These are phyloP conservation scores for Candida nanaspora DNA, from an alignment of 805 yeast genomes.

Conservation along the genomic window DNA sequence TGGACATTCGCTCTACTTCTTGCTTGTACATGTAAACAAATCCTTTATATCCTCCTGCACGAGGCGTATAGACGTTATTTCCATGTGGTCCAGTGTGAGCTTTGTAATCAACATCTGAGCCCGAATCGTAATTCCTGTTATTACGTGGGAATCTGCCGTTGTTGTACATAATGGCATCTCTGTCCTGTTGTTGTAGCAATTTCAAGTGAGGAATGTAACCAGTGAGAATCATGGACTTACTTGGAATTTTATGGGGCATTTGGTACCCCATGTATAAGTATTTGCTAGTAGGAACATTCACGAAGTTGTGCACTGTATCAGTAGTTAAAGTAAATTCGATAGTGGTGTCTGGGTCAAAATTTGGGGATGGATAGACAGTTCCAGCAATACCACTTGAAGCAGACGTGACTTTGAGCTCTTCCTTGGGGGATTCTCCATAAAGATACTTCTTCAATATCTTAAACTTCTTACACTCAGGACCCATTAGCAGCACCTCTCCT, in stretches of 20 bases:
- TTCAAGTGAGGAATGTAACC: conserved; percentile 63
- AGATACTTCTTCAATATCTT: conserved; percentile 28
- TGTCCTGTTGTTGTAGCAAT: conserved; percentile 63
- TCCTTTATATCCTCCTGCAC: conserved; percentile 46
- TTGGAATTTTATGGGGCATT: conserved; percentile 51
- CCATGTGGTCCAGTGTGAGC: conserved; percentile 46
- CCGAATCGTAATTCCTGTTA: conserved; percentile 19
- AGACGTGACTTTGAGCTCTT: conserved; percentile 35
- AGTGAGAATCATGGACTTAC: conserved; percentile 78
- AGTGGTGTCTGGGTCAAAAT: conserved; percentile 28
- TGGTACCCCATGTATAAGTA: conserved; percentile 43
- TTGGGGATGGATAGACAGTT: conserved; percentile 28
- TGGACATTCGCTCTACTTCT: conserved; percentile 19
- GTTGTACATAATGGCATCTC: conserved; percentile 44
- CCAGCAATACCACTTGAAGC: conserved; percentile 57
- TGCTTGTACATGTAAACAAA: conserved; percentile 29
- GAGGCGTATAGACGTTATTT: conserved; percentile 33
- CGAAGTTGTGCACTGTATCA: conserved; percentile 17
- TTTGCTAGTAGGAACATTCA: conserved; percentile 25
- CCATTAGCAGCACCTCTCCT: conserved; percentile 61
- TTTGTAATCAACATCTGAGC: conserved; percentile 25
- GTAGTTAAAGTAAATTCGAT: conserved; percentile 37
- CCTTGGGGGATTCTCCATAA: conserved; percentile 30
- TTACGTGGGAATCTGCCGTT: conserved; percentile 27
- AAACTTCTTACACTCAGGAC: conserved; percentile 52